phyloP scores from a whole-genome alignment of 345 rosid genomes.

The Citrus inodora region DNA sequence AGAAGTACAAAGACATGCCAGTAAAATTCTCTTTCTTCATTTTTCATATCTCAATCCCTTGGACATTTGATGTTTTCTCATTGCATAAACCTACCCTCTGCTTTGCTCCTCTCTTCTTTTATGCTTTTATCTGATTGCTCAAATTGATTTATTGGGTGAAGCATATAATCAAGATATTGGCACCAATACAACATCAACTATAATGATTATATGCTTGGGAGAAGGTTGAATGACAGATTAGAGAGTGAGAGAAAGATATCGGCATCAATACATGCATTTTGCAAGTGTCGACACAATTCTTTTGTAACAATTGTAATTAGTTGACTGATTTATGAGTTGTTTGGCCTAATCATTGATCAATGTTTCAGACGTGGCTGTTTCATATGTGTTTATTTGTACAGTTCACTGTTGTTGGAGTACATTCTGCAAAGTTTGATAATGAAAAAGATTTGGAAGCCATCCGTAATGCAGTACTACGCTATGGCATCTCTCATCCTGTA shows the following conservation, averaged over 20 bases:
- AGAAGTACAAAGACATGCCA: constrained; percentile 81
- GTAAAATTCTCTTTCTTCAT: constrained; percentile 37
- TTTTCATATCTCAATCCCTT: constrained; percentile 6
- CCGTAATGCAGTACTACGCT: constrained; percentile 83
- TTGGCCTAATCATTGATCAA: neutral
- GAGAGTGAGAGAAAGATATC: neutral
- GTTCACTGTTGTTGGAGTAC: constrained; percentile 95
- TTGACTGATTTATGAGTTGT: neutral
- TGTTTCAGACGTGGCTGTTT: neutral
- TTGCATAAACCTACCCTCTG: neutral
- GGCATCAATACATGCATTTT: neutral
- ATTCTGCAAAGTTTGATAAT: constrained; percentile 95
- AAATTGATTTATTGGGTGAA: neutral
- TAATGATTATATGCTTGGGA: neutral
- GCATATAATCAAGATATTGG: no score
- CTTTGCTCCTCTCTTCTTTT: neutral
- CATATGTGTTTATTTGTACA: constrained; percentile 25
- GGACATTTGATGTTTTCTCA: neutral
- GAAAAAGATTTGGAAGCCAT: constrained; percentile 97
- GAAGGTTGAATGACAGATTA: neutral
- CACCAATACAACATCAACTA: neutral
- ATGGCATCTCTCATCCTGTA: constrained; percentile 83
- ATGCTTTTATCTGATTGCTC: constrained; percentile 1
- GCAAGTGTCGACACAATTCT: neutral
- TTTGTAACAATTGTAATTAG: neutral